Base-by-base conservation (phyloP, 331 rosid genomes). In the Cucumis variabilis region DNA sequence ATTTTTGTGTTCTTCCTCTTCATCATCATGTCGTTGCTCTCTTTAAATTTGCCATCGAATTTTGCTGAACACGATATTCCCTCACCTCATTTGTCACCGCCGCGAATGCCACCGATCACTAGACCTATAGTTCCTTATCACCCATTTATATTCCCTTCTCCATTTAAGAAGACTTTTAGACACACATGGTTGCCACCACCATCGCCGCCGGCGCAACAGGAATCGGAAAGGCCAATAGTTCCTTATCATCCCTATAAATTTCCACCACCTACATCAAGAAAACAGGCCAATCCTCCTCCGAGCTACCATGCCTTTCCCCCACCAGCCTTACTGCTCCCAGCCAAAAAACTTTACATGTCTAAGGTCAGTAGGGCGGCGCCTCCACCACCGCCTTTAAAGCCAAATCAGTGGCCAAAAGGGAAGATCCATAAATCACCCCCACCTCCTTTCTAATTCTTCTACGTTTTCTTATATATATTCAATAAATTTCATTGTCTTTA, bases 161-260 rank as follows among this genome's bases (percentile, higher is more conserved):
- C 85, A 48, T 77, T 85, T 0, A 71, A 65, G 37, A 72, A 55
- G 16, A 69, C 48, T 0, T 72, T 81, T 19, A 15, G 80, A 9
- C 37, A 85, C 80, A 90, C 86, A 25, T 85, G 85, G 1, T 77
- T 75, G 4, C 89, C 87, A 0, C 86, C 91, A 17, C 87, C 90
- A 46, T 44, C 10, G 10, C 10, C 48, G 10, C 48, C 48, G 37
- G 37, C 37, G 48, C 48, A 44, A 44, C 69, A 75, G 13, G 53
- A 2, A 58, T 58, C 6, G 23, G 65, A 11, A 9, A 66, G 82
- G 55, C 85, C 88, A 19, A 74, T 41, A 41, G 80, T 41, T 37
- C 80, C 80, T 74, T 74, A 41, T 5, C 55, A 68, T 77, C 44
- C 87, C 1, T 80, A 50, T 41, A 30, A n/a, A 66, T 68, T 84